Conservation (phyloP, 257 asterid species). For the Eustoma russellianum region DNA sequence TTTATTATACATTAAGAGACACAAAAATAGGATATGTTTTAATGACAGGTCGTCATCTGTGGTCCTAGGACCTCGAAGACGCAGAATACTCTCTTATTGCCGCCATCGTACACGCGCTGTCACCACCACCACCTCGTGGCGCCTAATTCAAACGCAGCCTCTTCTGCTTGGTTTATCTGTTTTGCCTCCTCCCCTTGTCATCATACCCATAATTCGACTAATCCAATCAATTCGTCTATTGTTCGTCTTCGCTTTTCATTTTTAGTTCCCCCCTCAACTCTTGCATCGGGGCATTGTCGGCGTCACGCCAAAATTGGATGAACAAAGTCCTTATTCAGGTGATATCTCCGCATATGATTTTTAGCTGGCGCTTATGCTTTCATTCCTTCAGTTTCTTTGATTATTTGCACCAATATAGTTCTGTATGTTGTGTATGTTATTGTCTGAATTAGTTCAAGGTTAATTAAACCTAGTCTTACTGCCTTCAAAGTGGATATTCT, state of each 20-base stretch:
- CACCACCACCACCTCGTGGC: not conserved
- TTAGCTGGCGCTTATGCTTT: no score
- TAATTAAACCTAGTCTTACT: no score
- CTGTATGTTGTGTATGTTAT: no score
- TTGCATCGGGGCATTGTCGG: slow-evolving; percentile 21
- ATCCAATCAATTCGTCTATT: slow-evolving; percentile 1
- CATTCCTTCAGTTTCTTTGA: no score
- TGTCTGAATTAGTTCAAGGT: no score
- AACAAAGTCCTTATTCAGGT: slow-evolving; percentile 38
- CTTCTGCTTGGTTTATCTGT: slow-evolving; percentile 1
- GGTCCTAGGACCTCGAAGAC: no score
- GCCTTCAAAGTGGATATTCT: no score
- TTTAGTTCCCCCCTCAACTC: not conserved
- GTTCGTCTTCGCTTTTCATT: slow-evolving; percentile 29
- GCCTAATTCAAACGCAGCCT: slow-evolving; percentile 4
- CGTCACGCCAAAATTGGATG: slow-evolving; percentile 43
- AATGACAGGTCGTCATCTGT: no score
- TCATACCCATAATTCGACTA: not conserved
- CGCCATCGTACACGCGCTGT: slow-evolving; percentile 9
- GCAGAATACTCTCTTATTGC: no score
- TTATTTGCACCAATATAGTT: no score
- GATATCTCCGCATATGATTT: not conserved
- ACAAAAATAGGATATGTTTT: no score
- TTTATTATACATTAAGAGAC: no score
- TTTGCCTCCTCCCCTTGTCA: not conserved